phyloP scores from a whole-genome alignment of 2,329 filamentous ascomycete genomes.

The Tolypocladium ovalisporum region DNA sequence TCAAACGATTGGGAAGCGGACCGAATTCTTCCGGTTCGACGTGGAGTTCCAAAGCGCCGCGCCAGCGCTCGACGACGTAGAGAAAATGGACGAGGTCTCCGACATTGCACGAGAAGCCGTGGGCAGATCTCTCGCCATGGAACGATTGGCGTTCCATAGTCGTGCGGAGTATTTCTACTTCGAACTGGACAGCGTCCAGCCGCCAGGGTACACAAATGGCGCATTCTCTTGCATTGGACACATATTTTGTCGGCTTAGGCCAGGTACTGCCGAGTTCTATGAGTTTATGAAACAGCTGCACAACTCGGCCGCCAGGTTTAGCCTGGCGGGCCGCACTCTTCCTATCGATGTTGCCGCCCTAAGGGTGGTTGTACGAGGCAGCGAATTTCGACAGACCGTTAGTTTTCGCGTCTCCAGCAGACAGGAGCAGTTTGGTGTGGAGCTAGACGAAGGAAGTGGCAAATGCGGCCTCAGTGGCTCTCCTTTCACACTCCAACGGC shows the following conservation, averaged over 20 bases:
- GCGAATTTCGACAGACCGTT: not conserved
- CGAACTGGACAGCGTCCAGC: not conserved
- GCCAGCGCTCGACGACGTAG: not conserved
- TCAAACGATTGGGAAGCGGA: constrained; percentile 1
- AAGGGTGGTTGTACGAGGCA: no score
- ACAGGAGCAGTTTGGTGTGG: not conserved
- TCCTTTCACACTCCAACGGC: not conserved
- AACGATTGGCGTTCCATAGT: not conserved
- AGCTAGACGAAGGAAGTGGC: not conserved
- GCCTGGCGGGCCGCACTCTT: not conserved
- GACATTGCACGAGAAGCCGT: not conserved
- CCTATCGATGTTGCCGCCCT: not conserved
- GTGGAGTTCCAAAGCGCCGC: not conserved
- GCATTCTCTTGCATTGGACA: not conserved
- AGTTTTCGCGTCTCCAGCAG: not conserved
- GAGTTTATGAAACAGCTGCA: not conserved
- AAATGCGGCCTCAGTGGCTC: not conserved
- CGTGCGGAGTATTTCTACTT: not conserved
- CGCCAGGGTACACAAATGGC: not conserved
- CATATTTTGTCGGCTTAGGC: not conserved
- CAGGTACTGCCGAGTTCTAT: not conserved
- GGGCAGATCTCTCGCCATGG: not conserved
- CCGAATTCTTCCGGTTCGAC: constrained; percentile 1
- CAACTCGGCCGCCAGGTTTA: not conserved
- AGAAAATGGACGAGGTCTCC: not conserved